A percentile compares a stretch with the other conserved stretches of the same genome.
Conservation (phyloP, 108 stramenopile genomes). For the Seminavis robusta region DNA sequence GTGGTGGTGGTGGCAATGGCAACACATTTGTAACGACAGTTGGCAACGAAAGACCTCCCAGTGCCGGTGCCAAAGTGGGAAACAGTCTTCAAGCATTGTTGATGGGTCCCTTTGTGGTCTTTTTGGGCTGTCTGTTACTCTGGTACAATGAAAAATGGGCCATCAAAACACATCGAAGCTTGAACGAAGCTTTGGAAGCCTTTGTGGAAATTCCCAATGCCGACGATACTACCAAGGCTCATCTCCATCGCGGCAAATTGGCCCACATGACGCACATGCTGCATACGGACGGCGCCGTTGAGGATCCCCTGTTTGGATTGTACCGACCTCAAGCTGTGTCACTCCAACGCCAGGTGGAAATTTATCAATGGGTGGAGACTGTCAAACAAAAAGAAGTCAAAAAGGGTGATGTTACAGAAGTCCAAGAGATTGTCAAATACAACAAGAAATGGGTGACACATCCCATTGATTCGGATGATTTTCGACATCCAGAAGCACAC, state of each 20-base stretch:
- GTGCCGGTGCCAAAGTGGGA: background rate
- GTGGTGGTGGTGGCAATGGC: too few relatives aligned
- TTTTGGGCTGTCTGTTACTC: slow-evolving; percentile 6
- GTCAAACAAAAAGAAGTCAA: background rate
- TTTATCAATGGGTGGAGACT: slow-evolving; percentile 7
- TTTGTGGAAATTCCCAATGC: background rate
- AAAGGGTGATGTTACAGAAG: too few relatives aligned
- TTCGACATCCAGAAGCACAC: too few relatives aligned
- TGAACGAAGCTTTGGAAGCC: slow-evolving; percentile 4
- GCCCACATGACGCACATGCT: background rate
- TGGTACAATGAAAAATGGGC: slow-evolving; percentile 8
- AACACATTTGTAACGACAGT: too few relatives aligned
- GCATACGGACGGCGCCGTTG: background rate
- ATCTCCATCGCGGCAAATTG: background rate
- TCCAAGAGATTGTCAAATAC: too few relatives aligned
- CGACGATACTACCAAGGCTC: too few relatives aligned
- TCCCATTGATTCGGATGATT: too few relatives aligned
- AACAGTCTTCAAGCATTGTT: background rate
- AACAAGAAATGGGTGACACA: too few relatives aligned
- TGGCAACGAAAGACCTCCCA: slow-evolving; percentile 2
- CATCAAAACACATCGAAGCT: slow-evolving; percentile 6
- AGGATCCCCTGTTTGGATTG: slow-evolving; percentile 1
- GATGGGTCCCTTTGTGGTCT: slow-evolving; percentile 3
- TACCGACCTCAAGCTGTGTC: background rate
- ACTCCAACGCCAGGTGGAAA: background rate